phyloP scores from a whole-genome alignment of 148 eudicot genomes.

The Persicaria tinctoria region DNA sequence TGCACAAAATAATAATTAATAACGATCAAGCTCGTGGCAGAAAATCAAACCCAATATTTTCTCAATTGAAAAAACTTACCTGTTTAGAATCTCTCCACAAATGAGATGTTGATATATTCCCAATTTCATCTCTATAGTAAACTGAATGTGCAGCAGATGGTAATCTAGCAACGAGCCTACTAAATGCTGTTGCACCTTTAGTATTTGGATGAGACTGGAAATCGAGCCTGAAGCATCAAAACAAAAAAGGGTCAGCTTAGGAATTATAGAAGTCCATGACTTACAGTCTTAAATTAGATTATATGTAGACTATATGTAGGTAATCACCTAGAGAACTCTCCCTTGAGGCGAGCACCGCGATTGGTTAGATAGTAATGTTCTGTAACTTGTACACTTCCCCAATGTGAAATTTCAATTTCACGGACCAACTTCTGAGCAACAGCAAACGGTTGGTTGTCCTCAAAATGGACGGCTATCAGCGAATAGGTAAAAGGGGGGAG shows the following conservation, averaged over 20 bases:
- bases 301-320: neutral
- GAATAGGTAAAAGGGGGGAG: conserved; percentile 53
- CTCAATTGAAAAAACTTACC: conserved; percentile 25
- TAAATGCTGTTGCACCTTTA: conserved; percentile 72
- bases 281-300: neutral
- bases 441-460: conserved; percentile 66
- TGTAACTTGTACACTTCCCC: conserved; percentile 95
- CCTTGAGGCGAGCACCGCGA: conserved; percentile 79
- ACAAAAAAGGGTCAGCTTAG: neutral
- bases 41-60: conserved; percentile 6
- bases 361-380: conserved; percentile 85
- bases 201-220: conserved; percentile 59
- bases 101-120: conserved; percentile 95
- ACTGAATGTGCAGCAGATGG: conserved; percentile 89
- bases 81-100: conserved; percentile 49
- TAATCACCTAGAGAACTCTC: conserved; percentile 80
- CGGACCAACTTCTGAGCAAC: conserved; percentile 90
- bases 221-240: conserved; percentile 53
- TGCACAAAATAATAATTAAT: conserved; percentile 29
- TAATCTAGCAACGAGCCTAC: conserved; percentile 54
- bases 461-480: conserved; percentile 62
- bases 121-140: conserved; percentile 95
- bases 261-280: neutral
- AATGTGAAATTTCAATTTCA: conserved; percentile 95
- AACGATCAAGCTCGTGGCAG: conserved; percentile 16